phyloP scores from a whole-genome alignment of 306 rosid genomes.

The Leucaena leucocephala region DNA sequence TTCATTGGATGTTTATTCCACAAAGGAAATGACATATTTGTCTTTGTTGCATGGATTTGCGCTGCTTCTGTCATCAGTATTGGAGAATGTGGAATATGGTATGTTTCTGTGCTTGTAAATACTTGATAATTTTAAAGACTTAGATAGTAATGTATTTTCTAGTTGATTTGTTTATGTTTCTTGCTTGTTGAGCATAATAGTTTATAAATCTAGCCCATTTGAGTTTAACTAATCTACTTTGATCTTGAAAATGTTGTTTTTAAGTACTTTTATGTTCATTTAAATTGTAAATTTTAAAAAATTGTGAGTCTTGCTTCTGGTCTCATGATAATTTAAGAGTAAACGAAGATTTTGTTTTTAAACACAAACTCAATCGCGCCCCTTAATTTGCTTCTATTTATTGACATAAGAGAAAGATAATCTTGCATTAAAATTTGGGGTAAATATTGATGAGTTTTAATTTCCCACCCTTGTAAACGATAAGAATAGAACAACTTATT shows the following conservation, averaged over 20 bases:
- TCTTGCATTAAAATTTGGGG: neutral
- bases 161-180: neutral
- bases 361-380: neutral
- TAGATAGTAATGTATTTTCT: neutral
- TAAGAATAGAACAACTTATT: neutral
- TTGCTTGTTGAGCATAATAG: neutral
- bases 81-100: slow-evolving; percentile 99
- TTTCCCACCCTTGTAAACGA: neutral
- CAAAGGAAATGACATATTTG: slow-evolving; percentile 38
- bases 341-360: neutral
- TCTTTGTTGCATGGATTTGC: slow-evolving; percentile 45
- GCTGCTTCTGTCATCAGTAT: slow-evolving; percentile 69
- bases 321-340: neutral
- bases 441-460: neutral
- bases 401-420: neutral
- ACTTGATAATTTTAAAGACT: slow-evolving; percentile 28
- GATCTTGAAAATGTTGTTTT: neutral
- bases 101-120: slow-evolving; percentile 38
- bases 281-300: neutral
- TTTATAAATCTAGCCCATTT: neutral
- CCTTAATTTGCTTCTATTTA: neutral
- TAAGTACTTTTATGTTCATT: neutral
- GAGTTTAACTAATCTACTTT: neutral
- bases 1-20: slow-evolving; percentile 27
- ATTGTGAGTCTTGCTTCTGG: neutral